These are phyloP conservation scores for Termitomyces sp. DNA, from an alignment of 768 basidiomycete genomes.

Conservation along the genomic window DNA sequence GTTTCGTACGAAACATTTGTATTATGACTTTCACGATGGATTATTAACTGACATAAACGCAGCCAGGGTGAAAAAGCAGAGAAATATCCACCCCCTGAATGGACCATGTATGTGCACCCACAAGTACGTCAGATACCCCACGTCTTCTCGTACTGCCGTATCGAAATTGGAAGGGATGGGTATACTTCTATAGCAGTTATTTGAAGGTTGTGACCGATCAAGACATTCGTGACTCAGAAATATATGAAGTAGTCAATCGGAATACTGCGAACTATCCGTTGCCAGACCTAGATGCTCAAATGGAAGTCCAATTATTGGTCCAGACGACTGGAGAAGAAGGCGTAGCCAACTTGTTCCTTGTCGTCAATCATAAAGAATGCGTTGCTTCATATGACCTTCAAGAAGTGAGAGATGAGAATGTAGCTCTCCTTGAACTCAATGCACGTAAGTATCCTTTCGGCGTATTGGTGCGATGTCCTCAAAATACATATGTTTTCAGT, in stretches of 20 bases:
- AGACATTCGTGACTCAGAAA: conserved; percentile 40
- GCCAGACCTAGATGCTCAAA: conserved; percentile 31
- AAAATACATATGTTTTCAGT: conserved; percentile 24
- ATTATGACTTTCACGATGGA: neutral
- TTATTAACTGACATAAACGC: neutral
- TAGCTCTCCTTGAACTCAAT: conserved; percentile 24
- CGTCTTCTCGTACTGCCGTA: conserved; percentile 11
- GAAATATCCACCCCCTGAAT: conserved; percentile 22
- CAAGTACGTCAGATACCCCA: conserved; percentile 21
- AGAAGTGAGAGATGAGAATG: conserved; percentile 28
- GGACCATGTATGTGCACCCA: conserved; percentile 41
- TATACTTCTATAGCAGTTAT: conserved; percentile 44
- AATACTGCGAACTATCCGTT: conserved; percentile 27
- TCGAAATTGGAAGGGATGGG: conserved; percentile 35
- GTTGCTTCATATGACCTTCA: conserved; percentile 39
- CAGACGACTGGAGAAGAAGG: conserved; percentile 19
- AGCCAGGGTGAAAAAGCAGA: conserved; percentile 13
- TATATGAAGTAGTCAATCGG: conserved; percentile 26
- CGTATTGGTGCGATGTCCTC: conserved; percentile 1
- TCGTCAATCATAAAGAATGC: conserved; percentile 45
- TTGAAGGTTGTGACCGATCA: conserved; percentile 46
- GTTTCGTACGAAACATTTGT: conserved; percentile 3
- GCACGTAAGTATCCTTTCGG: conserved; percentile 19
- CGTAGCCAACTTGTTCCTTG: conserved; percentile 30
- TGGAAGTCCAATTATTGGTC: conserved; percentile 43